These are phyloP conservation scores for Nicotiana tabacum DNA, from an alignment of 257 asterid genomes.

Conservation along the genomic window DNA sequence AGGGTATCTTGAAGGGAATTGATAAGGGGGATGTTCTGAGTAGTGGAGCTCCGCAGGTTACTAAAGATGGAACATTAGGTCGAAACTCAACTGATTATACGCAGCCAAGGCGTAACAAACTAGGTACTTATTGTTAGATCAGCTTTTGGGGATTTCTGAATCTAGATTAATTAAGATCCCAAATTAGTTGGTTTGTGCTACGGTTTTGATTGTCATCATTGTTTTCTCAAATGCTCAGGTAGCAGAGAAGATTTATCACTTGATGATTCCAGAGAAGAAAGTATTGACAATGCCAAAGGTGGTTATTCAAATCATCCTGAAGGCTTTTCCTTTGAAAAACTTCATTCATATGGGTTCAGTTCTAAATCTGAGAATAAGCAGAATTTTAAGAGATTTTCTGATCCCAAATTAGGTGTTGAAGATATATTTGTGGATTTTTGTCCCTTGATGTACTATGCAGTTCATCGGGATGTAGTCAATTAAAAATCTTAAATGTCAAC, in stretches of 20 bases:
- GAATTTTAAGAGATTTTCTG: conserved; percentile 37
- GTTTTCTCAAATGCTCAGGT: conserved; percentile 35
- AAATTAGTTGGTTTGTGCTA: neutral
- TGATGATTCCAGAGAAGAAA: conserved; percentile 57
- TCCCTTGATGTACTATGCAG: neutral
- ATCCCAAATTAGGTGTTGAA: conserved; percentile 36
- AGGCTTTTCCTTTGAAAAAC: conserved; percentile 31
- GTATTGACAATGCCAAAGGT: conserved; percentile 28
- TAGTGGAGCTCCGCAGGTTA: conserved; percentile 81
- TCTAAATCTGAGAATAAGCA: conserved; percentile 30
- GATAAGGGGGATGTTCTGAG: conserved; percentile 75
- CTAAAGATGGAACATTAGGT: conserved; percentile 65
- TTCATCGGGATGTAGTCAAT: neutral
- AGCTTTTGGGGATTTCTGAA: neutral
- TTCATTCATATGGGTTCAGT: conserved; percentile 26
- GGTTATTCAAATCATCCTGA: conserved; percentile 34
- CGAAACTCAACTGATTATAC: conserved; percentile 54
- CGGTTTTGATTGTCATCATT: neutral
- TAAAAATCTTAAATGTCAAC: neutral
- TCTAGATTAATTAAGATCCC: neutral
- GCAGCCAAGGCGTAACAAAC: conserved; percentile 58
- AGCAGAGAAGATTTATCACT: conserved; percentile 56
- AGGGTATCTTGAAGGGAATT: conserved; percentile 81
- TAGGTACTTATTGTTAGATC: conserved; percentile 39
- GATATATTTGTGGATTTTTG: conserved; percentile 22